Conservation (phyloP, 139 green algal genomes). For the Chlamydomonas schloesseri region DNA sequence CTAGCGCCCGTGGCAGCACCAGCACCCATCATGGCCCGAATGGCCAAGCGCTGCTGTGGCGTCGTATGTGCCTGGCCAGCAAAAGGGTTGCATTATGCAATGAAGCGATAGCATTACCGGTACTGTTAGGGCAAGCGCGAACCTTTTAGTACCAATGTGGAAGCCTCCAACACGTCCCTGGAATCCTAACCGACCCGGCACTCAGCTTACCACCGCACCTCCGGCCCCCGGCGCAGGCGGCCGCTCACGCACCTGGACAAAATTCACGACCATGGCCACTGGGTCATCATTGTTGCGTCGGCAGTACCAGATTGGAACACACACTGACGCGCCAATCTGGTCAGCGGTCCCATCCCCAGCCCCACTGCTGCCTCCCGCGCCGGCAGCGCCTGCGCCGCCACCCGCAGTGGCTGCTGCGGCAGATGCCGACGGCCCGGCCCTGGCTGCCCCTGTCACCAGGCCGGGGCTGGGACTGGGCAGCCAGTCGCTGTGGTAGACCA, state of each 20-base stretch:
- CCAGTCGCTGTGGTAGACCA: constrained; percentile 40
- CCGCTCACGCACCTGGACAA: too few species aligned
- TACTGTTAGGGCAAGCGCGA: neutral
- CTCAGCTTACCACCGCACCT: too few species aligned
- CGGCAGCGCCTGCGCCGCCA: too few species aligned
- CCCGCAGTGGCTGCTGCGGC: neutral
- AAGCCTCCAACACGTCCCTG: too few species aligned
- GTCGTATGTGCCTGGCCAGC: constrained; percentile 14
- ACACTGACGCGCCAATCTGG: too few species aligned
- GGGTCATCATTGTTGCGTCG: too few species aligned
- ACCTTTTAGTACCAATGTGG: neutral
- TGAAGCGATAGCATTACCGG: neutral
- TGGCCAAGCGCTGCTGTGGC: constrained; percentile 1
- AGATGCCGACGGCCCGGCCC: neutral
- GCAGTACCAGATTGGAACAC: too few species aligned
- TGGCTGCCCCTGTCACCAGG: neutral
- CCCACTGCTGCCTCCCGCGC: neutral
- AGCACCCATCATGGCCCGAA: neutral
- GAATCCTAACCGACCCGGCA: too few species aligned
- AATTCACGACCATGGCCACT: too few species aligned
- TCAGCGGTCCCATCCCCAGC: too few species aligned
- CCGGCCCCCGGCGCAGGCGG: too few species aligned
- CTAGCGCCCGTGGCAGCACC: neutral
- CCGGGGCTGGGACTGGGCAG: neutral
- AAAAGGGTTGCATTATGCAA: too few species aligned